Base-by-base conservation (phyloP, 345 rosid species). In the Syzygium oleosum region DNA sequence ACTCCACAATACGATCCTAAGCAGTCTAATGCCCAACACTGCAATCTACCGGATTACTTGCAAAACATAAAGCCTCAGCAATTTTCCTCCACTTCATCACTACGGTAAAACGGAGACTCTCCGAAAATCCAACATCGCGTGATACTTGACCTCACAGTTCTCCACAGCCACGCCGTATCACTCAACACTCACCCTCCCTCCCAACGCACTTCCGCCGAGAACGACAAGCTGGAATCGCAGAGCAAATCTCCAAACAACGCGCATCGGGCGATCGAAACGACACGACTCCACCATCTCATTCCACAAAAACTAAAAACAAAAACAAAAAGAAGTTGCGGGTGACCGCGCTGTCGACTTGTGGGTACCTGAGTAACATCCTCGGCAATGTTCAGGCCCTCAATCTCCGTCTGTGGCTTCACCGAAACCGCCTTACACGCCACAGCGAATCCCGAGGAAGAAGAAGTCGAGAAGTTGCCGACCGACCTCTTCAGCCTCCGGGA, bases 351-450 rank as follows among this genome's bases (percentile, higher is more conserved):
- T 73, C 27, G 21, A 10, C 29, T 25, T 80, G 22, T 63, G 7
- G 54, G 78, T 22, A 93, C 99, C 97, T 95, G 96, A 88, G 98
- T 91, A 68, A 97, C 99, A 93, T 95, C 94, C 0, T 93, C 96
- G 38, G 99, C 98, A 91, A 96, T 93, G 92, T 97, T 96, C 92
- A 96, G 98, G 25, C 95, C 95, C 85, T 94, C 96, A 78, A 91
- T 89, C 88, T 91, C 95, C 61, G 87, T 90, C 89, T 90, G 91
- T 10, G 95, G 94, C 93, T 92, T 91, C 31, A 90, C 91, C 65
- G 96, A 92, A 11, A 94, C 97, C 17, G 98, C 95, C 88, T 93
- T 94, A 91, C 95, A 96, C 25, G 91, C 95, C 88, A 96, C 88
- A n/a, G 96, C 91, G 46, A 87, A 85, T 38, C 90, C 90, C 52